Base-by-base conservation (phyloP, 257 asterid species). In the Pogostemon cablin region DNA sequence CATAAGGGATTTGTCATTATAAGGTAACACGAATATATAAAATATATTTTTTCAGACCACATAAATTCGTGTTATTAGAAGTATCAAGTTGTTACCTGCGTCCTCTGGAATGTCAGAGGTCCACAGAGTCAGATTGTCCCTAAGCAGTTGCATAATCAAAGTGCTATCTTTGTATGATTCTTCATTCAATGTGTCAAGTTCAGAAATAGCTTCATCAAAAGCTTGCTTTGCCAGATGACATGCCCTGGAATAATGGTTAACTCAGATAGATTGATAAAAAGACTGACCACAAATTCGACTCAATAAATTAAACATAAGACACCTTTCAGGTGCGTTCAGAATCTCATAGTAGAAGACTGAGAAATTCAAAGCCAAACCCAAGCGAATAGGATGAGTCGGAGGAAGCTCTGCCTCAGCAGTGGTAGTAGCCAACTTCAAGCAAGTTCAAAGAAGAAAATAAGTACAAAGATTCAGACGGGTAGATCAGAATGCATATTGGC, bases 151-250 rank as follows among this genome's bases (percentile, higher is more conserved):
- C 96, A 91, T 81, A 66, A 91, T 91, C 83, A 91, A 78, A 82
- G 96, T 91, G 82, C 96, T 87, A 77, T 92, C 96, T 81, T 92
- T 89, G 87, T 92, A 89, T 43, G 98, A 92, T 66, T 92, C 98
- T 83, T 92, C 98, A 12, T 76, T 87, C 80, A 91, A 82, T 82
- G 86, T 78, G 73, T 91, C 98, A 60, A 91, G 89, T 78, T 92
- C 96, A 0, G 96, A 86, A 74, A 89, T 89, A 67, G 98, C 98
- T 83, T 92, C 98, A 82, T 92, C 98, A 85, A 92, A 89, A 66
- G 98, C 98, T 80, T 87, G 96, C 79, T 91, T 91, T 8, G 96
- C 98, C 64, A 91, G 92, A 81, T 87, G 95, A 80, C 98, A 92
- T 57, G 98, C 98, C 87, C 98, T 87, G 79, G 64, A 77, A 70